Evolutionary conservation across 2,329 filamentous ascomycete genomes (phyloP).

Genomic region (Penicillium sp.): DNA sequence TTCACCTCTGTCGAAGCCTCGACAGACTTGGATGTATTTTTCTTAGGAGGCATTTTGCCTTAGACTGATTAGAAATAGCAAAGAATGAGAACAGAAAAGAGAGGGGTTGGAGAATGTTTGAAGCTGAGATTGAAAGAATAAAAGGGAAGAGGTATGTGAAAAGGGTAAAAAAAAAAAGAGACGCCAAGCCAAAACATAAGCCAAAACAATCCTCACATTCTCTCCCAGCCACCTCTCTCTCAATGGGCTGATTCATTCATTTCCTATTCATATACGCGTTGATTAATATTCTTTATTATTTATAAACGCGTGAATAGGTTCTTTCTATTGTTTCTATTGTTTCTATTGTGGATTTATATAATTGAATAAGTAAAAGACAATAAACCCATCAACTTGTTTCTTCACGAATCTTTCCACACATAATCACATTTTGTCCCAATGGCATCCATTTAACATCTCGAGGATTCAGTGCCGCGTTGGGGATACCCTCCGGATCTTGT

Average conservation of each 20-base stretch:
- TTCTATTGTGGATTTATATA: background rate
- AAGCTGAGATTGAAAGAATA: slow-evolving; percentile 1
- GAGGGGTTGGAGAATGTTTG: background rate
- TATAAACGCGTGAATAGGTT: background rate
- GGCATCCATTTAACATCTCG: slow-evolving; percentile 69
- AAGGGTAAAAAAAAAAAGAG: slow-evolving; percentile 9
- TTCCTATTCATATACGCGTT: background rate
- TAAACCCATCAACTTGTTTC: background rate
- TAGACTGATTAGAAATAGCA: slow-evolving; percentile 9
- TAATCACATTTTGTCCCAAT: slow-evolving; percentile 77
- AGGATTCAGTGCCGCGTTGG: slow-evolving; percentile 63
- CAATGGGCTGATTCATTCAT: background rate
- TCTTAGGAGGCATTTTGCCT: slow-evolving; percentile 32
- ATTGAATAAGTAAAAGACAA: background rate
- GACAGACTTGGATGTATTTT: slow-evolving; percentile 22
- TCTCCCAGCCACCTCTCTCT: background rate
- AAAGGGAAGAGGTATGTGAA: slow-evolving; percentile 4
- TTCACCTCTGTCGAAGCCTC: slow-evolving; percentile 10
- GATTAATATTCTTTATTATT: too few species aligned
- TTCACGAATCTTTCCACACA: slow-evolving; percentile 63
- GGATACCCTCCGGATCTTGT: slow-evolving; percentile 49
- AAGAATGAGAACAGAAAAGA: slow-evolving; percentile 5
- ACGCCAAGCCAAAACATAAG: slow-evolving; percentile 12
- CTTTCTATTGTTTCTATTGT: background rate
- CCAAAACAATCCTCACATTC: slow-evolving; percentile 25